A percentile compares a stretch with the other conserved stretches of the same genome.
Conservation (phyloP, 2,329 filamentous ascomycete genomes). For the Magnaporthiopsis rhizophila region DNA sequence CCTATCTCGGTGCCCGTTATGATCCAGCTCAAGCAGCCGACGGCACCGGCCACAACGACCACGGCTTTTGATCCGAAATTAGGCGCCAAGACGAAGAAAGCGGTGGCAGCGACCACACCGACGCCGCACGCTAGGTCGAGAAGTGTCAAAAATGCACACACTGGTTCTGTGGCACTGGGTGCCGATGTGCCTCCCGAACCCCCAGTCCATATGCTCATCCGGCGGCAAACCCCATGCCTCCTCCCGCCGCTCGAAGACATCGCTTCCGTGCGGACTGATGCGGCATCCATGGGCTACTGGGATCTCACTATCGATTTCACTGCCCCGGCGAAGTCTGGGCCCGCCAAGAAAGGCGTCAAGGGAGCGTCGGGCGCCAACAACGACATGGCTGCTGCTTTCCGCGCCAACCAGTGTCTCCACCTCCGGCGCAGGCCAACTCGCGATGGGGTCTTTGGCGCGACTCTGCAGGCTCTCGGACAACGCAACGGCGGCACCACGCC, state of each 20-base stretch:
- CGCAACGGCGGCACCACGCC: neutral
- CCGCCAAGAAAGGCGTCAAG: neutral
- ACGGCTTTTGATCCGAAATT: conserved; percentile 30
- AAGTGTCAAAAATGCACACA: neutral
- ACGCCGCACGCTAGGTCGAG: neutral
- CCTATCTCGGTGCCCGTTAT: conserved; percentile 67
- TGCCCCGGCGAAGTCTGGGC: neutral
- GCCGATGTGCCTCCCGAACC: neutral
- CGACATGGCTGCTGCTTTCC: conserved; percentile 56
- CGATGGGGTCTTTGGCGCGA: conserved; percentile 64
- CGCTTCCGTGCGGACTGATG: conserved; percentile 48
- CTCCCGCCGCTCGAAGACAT: conserved; percentile 60
- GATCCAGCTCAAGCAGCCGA: conserved; percentile 44
- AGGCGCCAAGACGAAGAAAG: conserved; percentile 24
- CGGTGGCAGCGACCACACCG: conserved; percentile 2
- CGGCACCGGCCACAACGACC: conserved; percentile 15
- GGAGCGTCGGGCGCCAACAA: conserved; percentile 35
- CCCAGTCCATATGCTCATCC: conserved; percentile 24
- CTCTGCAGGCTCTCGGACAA: conserved; percentile 61
- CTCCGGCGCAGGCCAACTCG: conserved; percentile 63
- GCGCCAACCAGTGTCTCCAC: conserved; percentile 62
- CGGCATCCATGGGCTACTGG: conserved; percentile 65
- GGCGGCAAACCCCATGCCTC: conserved; percentile 47
- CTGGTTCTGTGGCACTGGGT: neutral
- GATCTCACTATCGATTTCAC: conserved; percentile 68